Evolutionary conservation across 164 flowering plant genomes (phyloP), one percentile per base, ranked within the genome.

Genomic region (Litsea cubeba): DNA sequence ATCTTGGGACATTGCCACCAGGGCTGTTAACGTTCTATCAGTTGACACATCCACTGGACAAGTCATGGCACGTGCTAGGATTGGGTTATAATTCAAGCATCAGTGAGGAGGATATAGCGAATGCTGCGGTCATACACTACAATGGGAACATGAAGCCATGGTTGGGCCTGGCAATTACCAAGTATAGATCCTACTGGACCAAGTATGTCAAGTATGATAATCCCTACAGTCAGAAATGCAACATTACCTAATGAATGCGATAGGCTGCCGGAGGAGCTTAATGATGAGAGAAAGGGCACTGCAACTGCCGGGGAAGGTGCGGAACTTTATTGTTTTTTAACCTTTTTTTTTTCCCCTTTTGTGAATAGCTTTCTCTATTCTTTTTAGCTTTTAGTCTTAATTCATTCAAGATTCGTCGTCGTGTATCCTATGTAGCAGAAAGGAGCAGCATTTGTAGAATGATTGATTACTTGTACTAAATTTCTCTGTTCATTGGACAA

Each of bases 81-180:
- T 82, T 96, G 83, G 99, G 99, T 50, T 96, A 94, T 78, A 96
- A 90, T 81, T 97, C 98, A 23, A 94, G 92, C 71, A 32, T 94
- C 30, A 94, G 91, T 76, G 79, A 82, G 63, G 66, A 87, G 25
- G 98, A 96, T 32, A 92, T 96, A 51, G 97, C 90, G 22, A 85
- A 84, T 72, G 98, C 98, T 51, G 94, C 99, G 14, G 98, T 96
- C 49, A 73, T 96, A 57, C 99, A 96, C 76, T 96, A 91, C 77
- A 96, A 96, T 78, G 99, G 99, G 54, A 96, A 96, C 85, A 92
- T 94, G 99, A 96, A 96, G 75, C 99, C 99, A 3, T 96, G 99
- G 98, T 75, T 94, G 71, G 99, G 94, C 79, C 70, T 96, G 73
- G 97, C 97, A n/a, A 94, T 96, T 98, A 89, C 93, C 35, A 94